These are phyloP conservation scores for Pelagophyceae sp. DNA, from an alignment of 352 stramenopile species.

Conservation along the genomic window DNA sequence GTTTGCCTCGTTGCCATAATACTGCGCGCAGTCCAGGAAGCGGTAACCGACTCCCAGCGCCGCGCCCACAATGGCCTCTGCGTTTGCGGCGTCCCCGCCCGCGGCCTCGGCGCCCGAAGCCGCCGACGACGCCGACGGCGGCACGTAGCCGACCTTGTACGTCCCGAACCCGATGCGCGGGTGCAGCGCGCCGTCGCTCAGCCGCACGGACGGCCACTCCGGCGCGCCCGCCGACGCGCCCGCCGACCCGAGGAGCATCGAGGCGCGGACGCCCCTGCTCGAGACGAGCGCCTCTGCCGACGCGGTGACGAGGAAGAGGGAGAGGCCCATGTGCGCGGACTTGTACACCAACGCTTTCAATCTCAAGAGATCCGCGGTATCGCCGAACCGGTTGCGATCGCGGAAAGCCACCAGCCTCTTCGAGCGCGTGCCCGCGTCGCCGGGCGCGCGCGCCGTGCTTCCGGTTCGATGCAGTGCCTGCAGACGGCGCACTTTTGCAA, in stretches of 20 bases:
- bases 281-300: too few relatives aligned
- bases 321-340: too few relatives aligned
- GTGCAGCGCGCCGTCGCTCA: slow-evolving; percentile 21
- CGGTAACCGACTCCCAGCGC: slow-evolving; percentile 50
- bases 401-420: too few relatives aligned
- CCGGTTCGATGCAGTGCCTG: slow-evolving; percentile 4
- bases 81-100: slow-evolving; percentile 30
- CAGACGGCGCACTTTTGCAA: slow-evolving; percentile 18
- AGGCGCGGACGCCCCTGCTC: too few relatives aligned
- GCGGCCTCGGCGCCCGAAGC: slow-evolving; percentile 19
- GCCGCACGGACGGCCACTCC: neutral
- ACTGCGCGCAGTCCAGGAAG: slow-evolving; percentile 62
- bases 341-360: too few relatives aligned
- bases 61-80: slow-evolving; percentile 45
- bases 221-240: slow-evolving; percentile 9
- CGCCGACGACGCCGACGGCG: slow-evolving; percentile 44
- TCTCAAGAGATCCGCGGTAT: too few relatives aligned
- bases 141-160: slow-evolving; percentile 64
- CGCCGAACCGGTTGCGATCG: too few relatives aligned
- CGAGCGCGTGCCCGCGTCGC: too few relatives aligned
- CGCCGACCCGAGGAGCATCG: too few relatives aligned
- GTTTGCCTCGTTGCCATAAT: slow-evolving; percentile 57
- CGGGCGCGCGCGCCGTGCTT: too few relatives aligned
- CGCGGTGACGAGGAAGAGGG: too few relatives aligned
- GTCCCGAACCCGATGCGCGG: slow-evolving; percentile 56